Conservation (phyloP, 2,329 filamentous ascomycete genomes). For the Pseudopyrenochaeta lycopersici region DNA sequence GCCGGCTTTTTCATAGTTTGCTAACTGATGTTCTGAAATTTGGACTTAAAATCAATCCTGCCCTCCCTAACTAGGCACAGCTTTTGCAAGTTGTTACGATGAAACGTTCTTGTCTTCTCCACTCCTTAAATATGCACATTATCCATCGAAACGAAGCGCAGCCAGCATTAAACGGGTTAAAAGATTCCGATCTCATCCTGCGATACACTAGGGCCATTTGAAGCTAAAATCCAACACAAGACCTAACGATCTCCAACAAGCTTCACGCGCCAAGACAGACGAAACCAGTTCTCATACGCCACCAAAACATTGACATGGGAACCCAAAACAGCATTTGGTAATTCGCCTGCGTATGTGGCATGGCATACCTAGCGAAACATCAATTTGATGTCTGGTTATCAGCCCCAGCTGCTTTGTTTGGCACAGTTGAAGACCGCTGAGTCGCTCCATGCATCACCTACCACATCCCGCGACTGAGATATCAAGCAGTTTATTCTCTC, state of each 20-base stretch:
- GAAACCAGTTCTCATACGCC: constrained; percentile 45
- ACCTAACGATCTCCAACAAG: constrained; percentile 30
- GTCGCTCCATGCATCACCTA: constrained; percentile 23
- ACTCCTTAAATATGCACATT: not conserved
- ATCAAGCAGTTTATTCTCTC: constrained; percentile 25
- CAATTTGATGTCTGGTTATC: constrained; percentile 13
- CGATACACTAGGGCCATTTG: constrained; percentile 8
- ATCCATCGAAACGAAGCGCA: not conserved
- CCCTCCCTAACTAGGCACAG: too few relatives aligned
- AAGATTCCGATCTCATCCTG: constrained; percentile 1
- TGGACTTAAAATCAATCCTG: too few relatives aligned
- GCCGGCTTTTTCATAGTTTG: too few relatives aligned
- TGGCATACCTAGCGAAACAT: constrained; percentile 20
- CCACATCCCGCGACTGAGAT: constrained; percentile 18
- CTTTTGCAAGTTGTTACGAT: too few relatives aligned
- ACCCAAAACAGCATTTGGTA: constrained; percentile 33
- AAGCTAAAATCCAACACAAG: constrained; percentile 27
- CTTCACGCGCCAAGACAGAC: constrained; percentile 37
- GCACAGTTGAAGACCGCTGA: constrained; percentile 5
- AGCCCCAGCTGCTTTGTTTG: constrained; percentile 11
- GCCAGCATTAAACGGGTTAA: not conserved
- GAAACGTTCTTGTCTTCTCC: not conserved
- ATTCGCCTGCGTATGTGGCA: constrained; percentile 10
- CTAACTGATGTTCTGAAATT: too few relatives aligned
- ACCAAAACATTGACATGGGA: constrained; percentile 40